phyloP scores from a whole-genome alignment of 768 basidiomycete species.

The Suillus subalutaceus region DNA sequence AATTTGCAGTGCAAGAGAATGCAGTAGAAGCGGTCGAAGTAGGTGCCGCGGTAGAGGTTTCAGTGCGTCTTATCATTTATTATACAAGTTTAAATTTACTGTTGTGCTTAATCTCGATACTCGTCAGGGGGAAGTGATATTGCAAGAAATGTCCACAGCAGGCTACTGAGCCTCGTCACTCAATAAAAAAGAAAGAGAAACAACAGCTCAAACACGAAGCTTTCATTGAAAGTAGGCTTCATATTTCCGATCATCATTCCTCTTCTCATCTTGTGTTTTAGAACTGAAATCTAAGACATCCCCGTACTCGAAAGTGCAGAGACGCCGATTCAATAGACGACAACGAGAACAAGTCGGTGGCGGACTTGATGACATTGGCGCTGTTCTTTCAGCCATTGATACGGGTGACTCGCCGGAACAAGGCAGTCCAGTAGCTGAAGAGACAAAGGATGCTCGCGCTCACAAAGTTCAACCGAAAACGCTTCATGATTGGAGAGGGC shows the following conservation, averaged over 20 bases:
- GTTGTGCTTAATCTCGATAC: background rate
- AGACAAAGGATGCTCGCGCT: slow-evolving; percentile 19
- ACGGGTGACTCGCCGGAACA: slow-evolving; percentile 32
- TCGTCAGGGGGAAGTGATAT: background rate
- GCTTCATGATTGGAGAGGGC: slow-evolving; percentile 71
- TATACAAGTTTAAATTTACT: background rate
- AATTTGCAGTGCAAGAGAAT: slow-evolving; percentile 53
- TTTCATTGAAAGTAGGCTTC: slow-evolving; percentile 62
- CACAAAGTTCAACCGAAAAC: slow-evolving; percentile 32
- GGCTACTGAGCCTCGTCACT: slow-evolving; percentile 30
- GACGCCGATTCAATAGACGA: slow-evolving; percentile 69
- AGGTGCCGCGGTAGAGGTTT: slow-evolving; percentile 41
- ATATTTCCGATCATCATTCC: background rate
- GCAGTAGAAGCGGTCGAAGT: slow-evolving; percentile 51
- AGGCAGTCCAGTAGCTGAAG: slow-evolving; percentile 20
- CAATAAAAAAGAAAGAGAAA: slow-evolving; percentile 67
- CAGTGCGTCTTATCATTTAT: slow-evolving; percentile 38
- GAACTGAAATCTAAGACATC: slow-evolving; percentile 51
- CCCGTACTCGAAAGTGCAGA: slow-evolving; percentile 75
- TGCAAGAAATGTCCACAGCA: slow-evolving; percentile 38
- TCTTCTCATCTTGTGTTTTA: slow-evolving; percentile 21
- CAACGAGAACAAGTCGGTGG: slow-evolving; percentile 61
- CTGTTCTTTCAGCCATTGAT: slow-evolving; percentile 58
- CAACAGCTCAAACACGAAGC: slow-evolving; percentile 65
- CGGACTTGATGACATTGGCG: slow-evolving; percentile 52